phyloP scores from a whole-genome alignment of 805 yeast genomes.

The Danielozyma ontarioensis region DNA sequence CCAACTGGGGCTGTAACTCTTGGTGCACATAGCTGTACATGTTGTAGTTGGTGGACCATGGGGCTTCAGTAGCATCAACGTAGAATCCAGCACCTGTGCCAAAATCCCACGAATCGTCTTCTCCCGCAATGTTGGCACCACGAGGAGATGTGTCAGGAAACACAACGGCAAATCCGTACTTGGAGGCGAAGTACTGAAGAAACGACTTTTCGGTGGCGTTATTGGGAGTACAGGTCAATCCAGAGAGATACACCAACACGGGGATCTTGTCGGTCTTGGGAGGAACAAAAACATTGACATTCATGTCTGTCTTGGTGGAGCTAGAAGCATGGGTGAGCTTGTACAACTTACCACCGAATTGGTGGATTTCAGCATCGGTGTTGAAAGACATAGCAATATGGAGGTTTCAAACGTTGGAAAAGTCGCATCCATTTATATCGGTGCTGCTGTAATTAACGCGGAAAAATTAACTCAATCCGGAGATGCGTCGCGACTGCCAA shows the following conservation, averaged over 20 bases:
- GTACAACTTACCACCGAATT: slow-evolving; percentile 70
- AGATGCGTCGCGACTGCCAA: neutral
- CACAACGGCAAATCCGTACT: slow-evolving; percentile 80
- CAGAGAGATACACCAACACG: slow-evolving; percentile 74
- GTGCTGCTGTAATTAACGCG: too few relatives aligned
- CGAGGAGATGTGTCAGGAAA: slow-evolving; percentile 98
- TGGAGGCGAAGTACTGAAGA: slow-evolving; percentile 72
- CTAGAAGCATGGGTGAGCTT: slow-evolving; percentile 73
- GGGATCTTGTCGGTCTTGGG: slow-evolving; percentile 49
- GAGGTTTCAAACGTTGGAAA: too few relatives aligned
- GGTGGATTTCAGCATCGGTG: slow-evolving; percentile 47
- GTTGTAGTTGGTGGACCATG: slow-evolving; percentile 67
- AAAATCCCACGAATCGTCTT: slow-evolving; percentile 79
- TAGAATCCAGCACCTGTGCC: slow-evolving; percentile 97
- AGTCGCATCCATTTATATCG: neutral
- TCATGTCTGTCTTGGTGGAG: slow-evolving; percentile 67
- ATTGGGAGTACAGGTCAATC: slow-evolving; percentile 89
- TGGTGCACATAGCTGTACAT: slow-evolving; percentile 81
- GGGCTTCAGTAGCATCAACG: slow-evolving; percentile 72
- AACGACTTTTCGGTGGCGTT: slow-evolving; percentile 93
- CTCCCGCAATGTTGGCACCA: slow-evolving; percentile 73
- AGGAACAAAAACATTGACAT: slow-evolving; percentile 80
- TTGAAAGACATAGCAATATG: slow-evolving; percentile 41
- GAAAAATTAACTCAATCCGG: neutral
- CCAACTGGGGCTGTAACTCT: slow-evolving; percentile 59